Evolutionary conservation across 306 rosid species (phyloP), one percentile per base, ranked within the genome.

Genomic region (Gastrolobium villosum): DNA sequence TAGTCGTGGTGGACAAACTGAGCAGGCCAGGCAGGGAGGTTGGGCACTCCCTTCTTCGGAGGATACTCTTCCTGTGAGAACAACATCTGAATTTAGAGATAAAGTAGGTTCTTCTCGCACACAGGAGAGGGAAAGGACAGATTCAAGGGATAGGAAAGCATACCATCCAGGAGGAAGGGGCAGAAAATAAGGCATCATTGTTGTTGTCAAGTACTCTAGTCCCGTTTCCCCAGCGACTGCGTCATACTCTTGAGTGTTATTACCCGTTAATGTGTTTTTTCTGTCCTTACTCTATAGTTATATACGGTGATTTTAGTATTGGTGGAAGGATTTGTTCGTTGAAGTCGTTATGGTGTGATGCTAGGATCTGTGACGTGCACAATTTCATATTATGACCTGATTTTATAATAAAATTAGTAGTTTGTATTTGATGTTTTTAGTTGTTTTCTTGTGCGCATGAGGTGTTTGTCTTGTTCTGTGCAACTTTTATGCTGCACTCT

Each of bases 21-120:
- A 46, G 78, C 87, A 32, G 64, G 54, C 76, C 1, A 30, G 85
- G 37, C 79, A 46, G 53, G 86, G 89, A 45, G 96, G 86, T 36
- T 77, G 85, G 93, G 89, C 89, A 5, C 93, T 92, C 46, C 96
- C 96, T 64, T 86, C 87, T 15, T 71, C 76, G 1, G 92, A 90
- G 80, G 26, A 10, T 10, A 37, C n/a, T 36, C 80, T 82, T 72
- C 67, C 60, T 7, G 46, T 36, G 28, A 80, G 78, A 50, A 54
- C 76, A 39, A 74, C 79, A 7, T 40, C 83, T 34, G 87, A 81
- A 66, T 35, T 26, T 28, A 53, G 74, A 59, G 79, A 73, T 15
- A 9, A n/a, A 10, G 83, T 20, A 13, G 84, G 77, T 52, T 72
- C 89, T 50, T 81, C 91, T 59, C 72, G 10, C 13, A 3, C 70